Evolutionary conservation across 495 filamentous ascomycete species (phyloP).

Genomic region (Tetracladium marchalianum): DNA sequence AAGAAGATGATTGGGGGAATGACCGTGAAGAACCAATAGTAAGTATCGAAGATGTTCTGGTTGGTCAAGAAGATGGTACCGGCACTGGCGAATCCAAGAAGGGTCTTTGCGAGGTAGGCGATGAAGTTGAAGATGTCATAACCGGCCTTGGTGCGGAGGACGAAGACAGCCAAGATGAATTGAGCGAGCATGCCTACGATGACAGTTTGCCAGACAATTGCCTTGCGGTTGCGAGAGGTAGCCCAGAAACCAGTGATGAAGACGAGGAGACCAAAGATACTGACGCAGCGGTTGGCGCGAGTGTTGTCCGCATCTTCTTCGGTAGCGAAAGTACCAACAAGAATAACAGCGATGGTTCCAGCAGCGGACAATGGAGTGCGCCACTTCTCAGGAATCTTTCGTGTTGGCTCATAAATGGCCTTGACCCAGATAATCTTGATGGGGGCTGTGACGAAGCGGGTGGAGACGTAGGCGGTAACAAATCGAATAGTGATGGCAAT

Average conservation of each 20-base stretch:
- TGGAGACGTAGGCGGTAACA: constrained; percentile 62
- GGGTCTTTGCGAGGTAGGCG: constrained; percentile 52
- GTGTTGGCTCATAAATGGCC: constrained; percentile 31
- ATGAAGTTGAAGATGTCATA: constrained; percentile 87
- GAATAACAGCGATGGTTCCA: constrained; percentile 54
- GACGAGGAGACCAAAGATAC: constrained; percentile 69
- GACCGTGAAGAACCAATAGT: constrained; percentile 64
- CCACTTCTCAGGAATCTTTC: constrained; percentile 50
- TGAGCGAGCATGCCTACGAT: constrained; percentile 82
- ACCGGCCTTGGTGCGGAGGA: constrained; percentile 65
- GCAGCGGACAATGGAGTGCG: constrained; percentile 48
- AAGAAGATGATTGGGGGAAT: constrained; percentile 89
- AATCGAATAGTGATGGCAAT: constrained; percentile 65
- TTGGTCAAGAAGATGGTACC: constrained; percentile 65
- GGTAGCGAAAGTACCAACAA: constrained; percentile 66
- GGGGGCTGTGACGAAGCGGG: constrained; percentile 52
- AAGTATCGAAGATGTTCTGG: constrained; percentile 7
- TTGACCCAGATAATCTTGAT: constrained; percentile 55
- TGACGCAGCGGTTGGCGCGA: constrained; percentile 66
- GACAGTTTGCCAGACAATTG: constrained; percentile 79
- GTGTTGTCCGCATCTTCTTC: constrained; percentile 65
- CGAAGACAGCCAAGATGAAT: constrained; percentile 81
- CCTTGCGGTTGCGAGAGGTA: constrained; percentile 61
- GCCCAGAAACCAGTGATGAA: constrained; percentile 55
- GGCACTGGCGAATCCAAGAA: constrained; percentile 61